phyloP scores from a whole-genome alignment of 139 green algal genomes.

The Ettlia oleoabundans region DNA sequence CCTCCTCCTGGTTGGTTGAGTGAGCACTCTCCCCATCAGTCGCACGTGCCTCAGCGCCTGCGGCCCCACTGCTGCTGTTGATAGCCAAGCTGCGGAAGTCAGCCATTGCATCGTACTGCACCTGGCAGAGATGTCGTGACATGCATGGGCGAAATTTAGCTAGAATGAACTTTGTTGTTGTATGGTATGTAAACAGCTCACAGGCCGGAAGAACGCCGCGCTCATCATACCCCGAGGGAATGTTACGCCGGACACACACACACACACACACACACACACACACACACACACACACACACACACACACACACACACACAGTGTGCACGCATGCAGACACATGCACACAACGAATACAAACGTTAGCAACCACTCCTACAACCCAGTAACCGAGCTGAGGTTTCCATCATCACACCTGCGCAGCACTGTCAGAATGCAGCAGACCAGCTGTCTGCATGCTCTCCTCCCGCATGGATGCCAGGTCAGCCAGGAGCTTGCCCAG shows the following conservation, averaged over 20 bases:
- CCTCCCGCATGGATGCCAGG: slow-evolving; percentile 86
- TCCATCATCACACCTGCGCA: neutral
- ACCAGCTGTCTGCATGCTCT: slow-evolving; percentile 67
- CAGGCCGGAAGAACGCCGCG: too few species aligned
- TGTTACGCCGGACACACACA: too few species aligned
- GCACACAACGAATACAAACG: too few species aligned
- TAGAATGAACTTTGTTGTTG: too few species aligned
- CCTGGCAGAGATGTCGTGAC: neutral
- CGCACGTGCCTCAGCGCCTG: neutral
- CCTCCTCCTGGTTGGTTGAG: neutral
- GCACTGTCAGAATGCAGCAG: slow-evolving; percentile 21
- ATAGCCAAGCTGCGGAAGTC: slow-evolving; percentile 7
- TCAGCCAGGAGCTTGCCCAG: slow-evolving; percentile 95
- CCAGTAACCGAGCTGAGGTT: neutral
- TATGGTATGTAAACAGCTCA: too few species aligned
- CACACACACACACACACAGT: too few species aligned
- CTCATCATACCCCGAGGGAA: too few species aligned
- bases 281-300: too few species aligned
- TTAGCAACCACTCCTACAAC: too few species aligned
- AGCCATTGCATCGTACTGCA: slow-evolving; percentile 22
- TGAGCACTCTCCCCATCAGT: neutral
- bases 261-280: too few species aligned
- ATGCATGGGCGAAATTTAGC: neutral
- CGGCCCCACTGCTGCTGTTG: neutral
- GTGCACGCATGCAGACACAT: too few species aligned